Evolutionary conservation across 2,329 filamentous ascomycete species (phyloP).

Genomic region (Juglanconis sp.): DNA sequence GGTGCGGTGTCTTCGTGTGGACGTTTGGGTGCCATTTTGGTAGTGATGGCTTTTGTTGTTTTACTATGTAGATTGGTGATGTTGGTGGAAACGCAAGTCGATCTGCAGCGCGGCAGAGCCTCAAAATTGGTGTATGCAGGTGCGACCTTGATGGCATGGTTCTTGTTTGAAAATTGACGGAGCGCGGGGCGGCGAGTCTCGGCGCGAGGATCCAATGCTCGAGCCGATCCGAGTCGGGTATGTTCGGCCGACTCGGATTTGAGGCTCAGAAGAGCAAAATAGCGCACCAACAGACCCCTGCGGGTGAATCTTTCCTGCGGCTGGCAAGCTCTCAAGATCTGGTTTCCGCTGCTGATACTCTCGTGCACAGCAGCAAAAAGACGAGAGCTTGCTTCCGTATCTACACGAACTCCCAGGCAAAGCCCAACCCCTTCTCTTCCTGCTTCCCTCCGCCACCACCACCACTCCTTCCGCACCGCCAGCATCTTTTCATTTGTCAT

Average conservation of each 20-base stretch:
- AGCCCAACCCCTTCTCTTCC: not conserved
- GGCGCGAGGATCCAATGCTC: not conserved
- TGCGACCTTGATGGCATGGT: not conserved
- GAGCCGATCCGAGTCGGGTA: slow-evolving; percentile 16
- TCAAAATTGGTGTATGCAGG: not conserved
- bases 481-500: slow-evolving; percentile 12
- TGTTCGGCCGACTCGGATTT: slow-evolving; percentile 17
- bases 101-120: not conserved
- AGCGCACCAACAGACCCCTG: slow-evolving; percentile 14
- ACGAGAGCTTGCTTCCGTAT: not conserved
- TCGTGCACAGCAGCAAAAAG: not conserved
- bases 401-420: not conserved
- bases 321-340: slow-evolving; percentile 2
- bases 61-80: not conserved
- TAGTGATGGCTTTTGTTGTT: not conserved
- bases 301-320: slow-evolving; percentile 16
- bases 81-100: not conserved
- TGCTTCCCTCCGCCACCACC: not conserved
- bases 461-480: not conserved
- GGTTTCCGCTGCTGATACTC: not conserved
- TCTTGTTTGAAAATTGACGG: not conserved
- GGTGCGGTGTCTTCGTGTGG: slow-evolving; percentile 42
- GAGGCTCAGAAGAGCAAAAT: slow-evolving; percentile 16
- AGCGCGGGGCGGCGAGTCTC: not conserved
- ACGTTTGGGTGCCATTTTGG: slow-evolving; percentile 57